Base-by-base conservation (phyloP, 768 basidiomycete species). In the Lentinula raphanica region DNA sequence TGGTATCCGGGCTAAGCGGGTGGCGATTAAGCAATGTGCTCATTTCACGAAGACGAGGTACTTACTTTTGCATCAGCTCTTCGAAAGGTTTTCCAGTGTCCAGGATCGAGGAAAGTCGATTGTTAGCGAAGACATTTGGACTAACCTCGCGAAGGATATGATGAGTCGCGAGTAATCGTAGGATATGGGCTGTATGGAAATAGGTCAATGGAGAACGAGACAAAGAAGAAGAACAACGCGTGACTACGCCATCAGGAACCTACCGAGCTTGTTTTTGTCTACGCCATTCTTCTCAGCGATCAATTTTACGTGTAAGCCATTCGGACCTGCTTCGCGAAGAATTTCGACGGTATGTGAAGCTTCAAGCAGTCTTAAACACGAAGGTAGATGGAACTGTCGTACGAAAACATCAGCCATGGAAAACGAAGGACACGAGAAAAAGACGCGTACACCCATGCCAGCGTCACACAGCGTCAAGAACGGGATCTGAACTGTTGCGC, bases 151-250 rank as follows among this genome's bases (percentile, higher is more conserved):
- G 76, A 31, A 88, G 75, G 54, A 92, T 80, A 67, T 92, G 89
- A 65, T 90, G 88, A 0, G 90, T 89, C 11, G 89, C 88, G 45
- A 92, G 79, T 23, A 91, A 76, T 44, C 90, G 85, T 39, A 93
- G 78, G 32, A 82, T 79, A 64, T 91, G 90, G 3, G 84, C 89
- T 90, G n/a, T 29, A 45, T 48, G 49, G 54, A 40, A 28, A 23
- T 55, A 27, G 2, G 28, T 53, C 48, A 56, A 57, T 39, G 46
- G 6, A 11, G 36, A 39, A 3, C 17, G 49, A 54, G 29, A 29
- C 44, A n/a, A 32, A 31, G 58, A 21, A 44, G 9, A 44, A 11
- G n/a, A 44, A 44, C 21, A 23, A 35, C 15, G 39, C 32, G 27
- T 25, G 46, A 49, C n/a, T 51, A 31, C 32, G 49, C 42, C 48